A percentile compares a stretch with the other conserved stretches of the same genome.
Evolutionary conservation across 1,284 basidiomycete species (phyloP).

Genomic region (Coniferiporia weirii): DNA sequence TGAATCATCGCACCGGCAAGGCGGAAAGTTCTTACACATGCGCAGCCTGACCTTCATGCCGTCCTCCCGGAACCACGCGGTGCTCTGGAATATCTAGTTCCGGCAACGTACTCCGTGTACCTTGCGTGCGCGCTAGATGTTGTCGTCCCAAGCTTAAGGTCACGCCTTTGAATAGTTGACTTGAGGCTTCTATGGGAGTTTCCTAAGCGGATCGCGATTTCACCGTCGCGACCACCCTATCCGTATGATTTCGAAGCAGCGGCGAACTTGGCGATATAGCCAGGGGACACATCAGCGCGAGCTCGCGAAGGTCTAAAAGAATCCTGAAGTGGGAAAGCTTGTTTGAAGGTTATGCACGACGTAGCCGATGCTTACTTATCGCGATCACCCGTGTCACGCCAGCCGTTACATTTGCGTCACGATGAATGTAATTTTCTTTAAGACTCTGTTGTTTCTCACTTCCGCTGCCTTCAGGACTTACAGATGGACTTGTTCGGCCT

Average conservation of each 20-base stretch:
- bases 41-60: background rate
- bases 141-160: background rate
- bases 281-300: background rate
- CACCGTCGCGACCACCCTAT: conserved; percentile 1
- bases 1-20: background rate
- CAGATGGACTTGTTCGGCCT: too few relatives aligned
- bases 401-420: background rate
- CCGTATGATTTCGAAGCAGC: background rate
- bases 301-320: background rate
- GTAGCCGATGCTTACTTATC: conserved; percentile 1
- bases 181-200: background rate
- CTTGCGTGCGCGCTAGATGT: background rate
- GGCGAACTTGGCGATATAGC: conserved; percentile 6
- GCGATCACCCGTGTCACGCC: background rate
- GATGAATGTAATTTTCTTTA: background rate
- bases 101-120: background rate
- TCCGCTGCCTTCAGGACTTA: too few relatives aligned
- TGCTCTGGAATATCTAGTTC: background rate
- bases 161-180: background rate
- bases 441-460: too few relatives aligned
- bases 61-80: background rate
- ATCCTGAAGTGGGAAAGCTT: background rate
- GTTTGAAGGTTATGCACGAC: background rate
- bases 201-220: conserved; percentile 4
- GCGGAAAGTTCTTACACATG: background rate